phyloP scores from a whole-genome alignment of 2,329 filamentous ascomycete species.

The Diaporthe australafricana region DNA sequence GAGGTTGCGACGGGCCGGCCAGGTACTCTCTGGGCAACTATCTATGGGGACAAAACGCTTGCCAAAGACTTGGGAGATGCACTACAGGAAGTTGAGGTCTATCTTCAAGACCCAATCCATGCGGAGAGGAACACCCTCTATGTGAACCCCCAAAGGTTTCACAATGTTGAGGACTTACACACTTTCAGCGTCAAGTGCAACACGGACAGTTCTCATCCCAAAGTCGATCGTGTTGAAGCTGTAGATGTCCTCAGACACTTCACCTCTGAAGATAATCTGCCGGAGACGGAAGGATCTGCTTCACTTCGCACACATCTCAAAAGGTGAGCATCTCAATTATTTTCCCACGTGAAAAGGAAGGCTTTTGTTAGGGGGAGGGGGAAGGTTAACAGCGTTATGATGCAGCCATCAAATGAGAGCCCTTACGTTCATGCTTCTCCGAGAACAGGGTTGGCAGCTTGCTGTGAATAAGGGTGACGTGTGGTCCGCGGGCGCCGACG shows the following conservation, averaged over 20 bases:
- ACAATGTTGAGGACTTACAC: not conserved
- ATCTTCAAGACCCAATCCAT: not conserved
- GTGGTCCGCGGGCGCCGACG: not conserved
- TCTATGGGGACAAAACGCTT: not conserved
- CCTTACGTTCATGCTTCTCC: constrained; percentile 8
- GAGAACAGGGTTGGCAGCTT: constrained; percentile 21
- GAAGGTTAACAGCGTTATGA: no score
- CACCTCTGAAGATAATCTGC: not conserved
- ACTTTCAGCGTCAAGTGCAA: not conserved
- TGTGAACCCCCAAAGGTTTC: not conserved
- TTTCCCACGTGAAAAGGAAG: no score
- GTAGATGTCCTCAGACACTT: not conserved
- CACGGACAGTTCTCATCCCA: no score
- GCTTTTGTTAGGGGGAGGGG: no score
- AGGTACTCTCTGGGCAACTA: not conserved
- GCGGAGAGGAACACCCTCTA: not conserved
- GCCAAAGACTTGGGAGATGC: not conserved
- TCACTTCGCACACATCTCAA: not conserved
- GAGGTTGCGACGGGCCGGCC: not conserved
- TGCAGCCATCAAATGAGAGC: constrained; percentile 12
- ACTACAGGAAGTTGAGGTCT: not conserved
- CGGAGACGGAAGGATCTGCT: constrained; percentile 12
- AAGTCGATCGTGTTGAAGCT: no score
- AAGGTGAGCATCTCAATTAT: not conserved
- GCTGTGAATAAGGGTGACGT: not conserved